phyloP scores from a whole-genome alignment of 2,329 filamentous ascomycete genomes.

The Trichoderma asperellum region DNA sequence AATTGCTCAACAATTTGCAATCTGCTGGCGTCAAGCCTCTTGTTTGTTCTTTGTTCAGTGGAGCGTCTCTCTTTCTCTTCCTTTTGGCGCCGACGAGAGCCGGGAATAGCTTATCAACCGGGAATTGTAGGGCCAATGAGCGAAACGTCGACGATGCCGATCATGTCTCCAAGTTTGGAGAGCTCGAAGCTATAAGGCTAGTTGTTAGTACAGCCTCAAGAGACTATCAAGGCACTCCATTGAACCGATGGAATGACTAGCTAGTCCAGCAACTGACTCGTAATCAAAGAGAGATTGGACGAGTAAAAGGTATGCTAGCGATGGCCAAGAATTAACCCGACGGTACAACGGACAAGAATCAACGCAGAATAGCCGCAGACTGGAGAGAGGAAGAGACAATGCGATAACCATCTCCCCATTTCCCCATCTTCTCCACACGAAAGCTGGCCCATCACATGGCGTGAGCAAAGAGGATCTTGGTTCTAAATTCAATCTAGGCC shows the following conservation, averaged over 20 bases:
- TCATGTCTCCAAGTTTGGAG: neutral
- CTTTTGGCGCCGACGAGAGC: neutral
- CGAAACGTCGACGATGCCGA: neutral
- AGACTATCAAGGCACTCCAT: neutral
- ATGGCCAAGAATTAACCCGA: neutral
- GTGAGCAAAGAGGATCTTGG: neutral
- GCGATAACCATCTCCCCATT: neutral
- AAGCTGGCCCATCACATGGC: neutral
- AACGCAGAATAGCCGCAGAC: neutral
- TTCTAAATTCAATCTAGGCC: conserved; percentile 10
- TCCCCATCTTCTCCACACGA: neutral
- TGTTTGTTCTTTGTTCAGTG: neutral
- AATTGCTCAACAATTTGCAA: neutral
- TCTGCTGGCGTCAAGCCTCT: conserved; percentile 3
- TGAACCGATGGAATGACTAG: neutral
- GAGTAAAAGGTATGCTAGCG: neutral
- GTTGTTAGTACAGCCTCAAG: neutral
- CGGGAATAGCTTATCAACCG: neutral
- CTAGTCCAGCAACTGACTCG: conserved; percentile 9
- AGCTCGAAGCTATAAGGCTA: neutral
- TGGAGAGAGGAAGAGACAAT: neutral
- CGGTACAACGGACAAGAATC: neutral
- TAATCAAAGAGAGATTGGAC: too few relatives aligned
- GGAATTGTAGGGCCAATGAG: neutral
- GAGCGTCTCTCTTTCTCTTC: neutral